phyloP scores from a whole-genome alignment of 2,329 filamentous ascomycete genomes.

The Calonectria hawksworthii region DNA sequence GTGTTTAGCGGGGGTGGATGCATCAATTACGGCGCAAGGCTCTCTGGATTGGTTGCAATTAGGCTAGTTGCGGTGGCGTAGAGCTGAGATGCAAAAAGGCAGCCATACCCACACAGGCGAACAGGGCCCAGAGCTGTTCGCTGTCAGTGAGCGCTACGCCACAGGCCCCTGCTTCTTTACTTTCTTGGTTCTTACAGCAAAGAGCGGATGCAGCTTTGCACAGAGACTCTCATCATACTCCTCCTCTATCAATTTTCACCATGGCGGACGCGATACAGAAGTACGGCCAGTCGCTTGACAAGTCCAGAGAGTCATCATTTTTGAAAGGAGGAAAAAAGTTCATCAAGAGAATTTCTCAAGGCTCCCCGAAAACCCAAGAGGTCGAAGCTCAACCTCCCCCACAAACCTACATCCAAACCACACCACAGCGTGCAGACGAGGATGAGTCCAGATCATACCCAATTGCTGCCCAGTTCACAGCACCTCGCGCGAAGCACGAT shows the following conservation, averaged over 20 bases:
- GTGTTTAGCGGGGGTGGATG: background rate
- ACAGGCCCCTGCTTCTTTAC: background rate
- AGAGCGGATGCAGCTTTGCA: background rate
- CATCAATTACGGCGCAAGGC: background rate
- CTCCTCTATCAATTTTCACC: background rate
- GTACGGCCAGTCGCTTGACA: background rate
- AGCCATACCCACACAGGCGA: background rate
- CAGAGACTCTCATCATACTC: background rate
- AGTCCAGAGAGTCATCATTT: background rate
- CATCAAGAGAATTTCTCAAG: background rate
- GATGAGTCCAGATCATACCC: background rate
- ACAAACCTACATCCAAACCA: background rate
- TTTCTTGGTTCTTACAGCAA: background rate
- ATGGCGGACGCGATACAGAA: background rate
- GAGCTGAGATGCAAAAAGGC: conserved; percentile 21
- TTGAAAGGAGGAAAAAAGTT: background rate
- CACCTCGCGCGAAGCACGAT: background rate
- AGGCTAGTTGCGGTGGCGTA: conserved; percentile 7
- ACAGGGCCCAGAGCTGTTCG: background rate
- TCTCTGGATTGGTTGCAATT: background rate
- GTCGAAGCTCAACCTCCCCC: background rate
- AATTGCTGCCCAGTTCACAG: background rate
- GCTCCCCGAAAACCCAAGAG: background rate
- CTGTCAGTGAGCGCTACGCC: background rate
- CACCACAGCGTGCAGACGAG: background rate